Conservation (phyloP, 2,329 filamentous ascomycete species). For the Pseudocercospora ulei region DNA sequence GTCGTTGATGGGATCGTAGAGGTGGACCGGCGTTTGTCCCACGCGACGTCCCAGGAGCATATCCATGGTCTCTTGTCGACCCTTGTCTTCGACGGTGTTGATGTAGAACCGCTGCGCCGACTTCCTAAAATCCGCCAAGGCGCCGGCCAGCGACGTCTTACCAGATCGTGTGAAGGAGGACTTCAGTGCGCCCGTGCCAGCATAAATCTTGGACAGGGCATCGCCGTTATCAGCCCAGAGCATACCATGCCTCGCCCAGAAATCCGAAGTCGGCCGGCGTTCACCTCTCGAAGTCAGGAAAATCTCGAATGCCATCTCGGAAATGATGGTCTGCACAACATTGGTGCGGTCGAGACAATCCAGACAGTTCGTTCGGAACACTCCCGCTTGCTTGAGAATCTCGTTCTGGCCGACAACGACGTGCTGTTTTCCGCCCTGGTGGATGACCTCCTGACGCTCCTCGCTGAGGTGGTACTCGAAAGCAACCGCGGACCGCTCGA, state of each 20-base stretch:
- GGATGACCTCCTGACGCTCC: slow-evolving; percentile 49
- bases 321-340: slow-evolving; percentile 89
- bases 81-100: slow-evolving; percentile 95
- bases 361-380: slow-evolving; percentile 90
- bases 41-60: slow-evolving; percentile 81
- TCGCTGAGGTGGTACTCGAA: slow-evolving; percentile 91
- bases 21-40: slow-evolving; percentile 69
- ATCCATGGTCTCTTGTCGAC: slow-evolving; percentile 87
- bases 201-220: slow-evolving; percentile 86
- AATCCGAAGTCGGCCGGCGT: slow-evolving; percentile 57
- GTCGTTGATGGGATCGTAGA: slow-evolving; percentile 93
- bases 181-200: slow-evolving; percentile 89
- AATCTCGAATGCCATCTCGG: slow-evolving; percentile 78
- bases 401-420: slow-evolving; percentile 32
- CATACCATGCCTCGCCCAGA: slow-evolving; percentile 84
- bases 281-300: slow-evolving; percentile 68
- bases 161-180: slow-evolving; percentile 88
- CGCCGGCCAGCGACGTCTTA: slow-evolving; percentile 90
- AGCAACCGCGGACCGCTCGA: slow-evolving; percentile 67
- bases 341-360: slow-evolving; percentile 96
- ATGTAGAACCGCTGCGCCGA: slow-evolving; percentile 89
- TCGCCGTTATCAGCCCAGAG: slow-evolving; percentile 98
- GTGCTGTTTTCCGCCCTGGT: slow-evolving; percentile 35
- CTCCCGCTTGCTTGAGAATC: slow-evolving; percentile 83
- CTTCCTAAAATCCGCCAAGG: slow-evolving; percentile 89